Conservation (phyloP, 495 filamentous ascomycete genomes). For the Lasiosphaeria miniovina region DNA sequence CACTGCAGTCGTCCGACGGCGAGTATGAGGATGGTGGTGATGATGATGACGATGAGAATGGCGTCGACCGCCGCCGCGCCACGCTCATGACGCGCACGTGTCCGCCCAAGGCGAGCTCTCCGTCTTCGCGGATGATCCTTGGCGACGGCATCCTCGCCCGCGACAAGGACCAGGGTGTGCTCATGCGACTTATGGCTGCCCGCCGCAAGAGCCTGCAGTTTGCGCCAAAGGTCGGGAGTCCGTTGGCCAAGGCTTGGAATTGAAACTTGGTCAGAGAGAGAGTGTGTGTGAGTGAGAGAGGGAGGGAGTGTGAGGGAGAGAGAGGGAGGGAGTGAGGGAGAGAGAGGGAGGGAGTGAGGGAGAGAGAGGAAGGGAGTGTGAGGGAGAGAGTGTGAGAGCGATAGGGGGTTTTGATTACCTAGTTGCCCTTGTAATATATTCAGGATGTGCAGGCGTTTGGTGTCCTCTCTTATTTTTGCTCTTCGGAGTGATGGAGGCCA, state of each 20-base stretch:
- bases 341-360: too few species aligned
- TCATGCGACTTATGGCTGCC: conserved; percentile 67
- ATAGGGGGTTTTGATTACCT: too few species aligned
- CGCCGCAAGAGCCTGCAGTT: conserved; percentile 80
- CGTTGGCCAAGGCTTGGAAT: conserved; percentile 55
- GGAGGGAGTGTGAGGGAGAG: too few species aligned
- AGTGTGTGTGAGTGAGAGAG: too few species aligned
- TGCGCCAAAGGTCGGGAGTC: conserved; percentile 75
- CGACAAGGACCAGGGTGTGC: conserved; percentile 50
- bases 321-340: too few species aligned
- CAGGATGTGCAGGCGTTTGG: too few species aligned
- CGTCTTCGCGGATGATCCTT: conserved; percentile 33
- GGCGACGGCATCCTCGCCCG: conserved; percentile 33
- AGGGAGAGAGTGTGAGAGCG: too few species aligned
- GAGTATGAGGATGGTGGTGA: background rate
- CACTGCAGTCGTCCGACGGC: background rate
- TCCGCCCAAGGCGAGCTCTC: conserved; percentile 61
- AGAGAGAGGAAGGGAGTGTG: too few species aligned
- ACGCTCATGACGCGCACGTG: conserved; percentile 67
- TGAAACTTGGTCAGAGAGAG: conserved; percentile 12
- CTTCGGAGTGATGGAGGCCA: too few species aligned
- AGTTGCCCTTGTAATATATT: too few species aligned
- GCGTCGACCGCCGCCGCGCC: conserved; percentile 29
- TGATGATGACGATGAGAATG: conserved; percentile 9
- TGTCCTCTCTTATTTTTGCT: too few species aligned